Conservation (phyloP, 2,329 filamentous ascomycete species). For the Ceratocystis eucalypticola region DNA sequence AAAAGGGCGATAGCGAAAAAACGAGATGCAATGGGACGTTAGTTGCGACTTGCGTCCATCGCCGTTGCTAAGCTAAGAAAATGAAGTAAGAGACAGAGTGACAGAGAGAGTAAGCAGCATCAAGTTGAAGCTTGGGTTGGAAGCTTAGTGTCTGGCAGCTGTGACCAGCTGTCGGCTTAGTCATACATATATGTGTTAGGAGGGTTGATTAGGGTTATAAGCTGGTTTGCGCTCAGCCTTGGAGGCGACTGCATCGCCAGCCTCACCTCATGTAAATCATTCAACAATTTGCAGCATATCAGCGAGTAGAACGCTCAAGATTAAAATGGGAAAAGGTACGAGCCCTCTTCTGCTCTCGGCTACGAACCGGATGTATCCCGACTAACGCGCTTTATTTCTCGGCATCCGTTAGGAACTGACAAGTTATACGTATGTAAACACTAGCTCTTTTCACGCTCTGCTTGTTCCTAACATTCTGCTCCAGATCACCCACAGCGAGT, state of each 20-base stretch:
- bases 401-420: constrained; percentile 28
- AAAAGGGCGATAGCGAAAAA: background rate
- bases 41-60: background rate
- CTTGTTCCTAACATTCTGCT: background rate
- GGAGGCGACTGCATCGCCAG: background rate
- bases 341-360: too few species aligned
- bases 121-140: background rate
- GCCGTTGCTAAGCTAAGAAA: background rate
- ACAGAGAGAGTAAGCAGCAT: background rate
- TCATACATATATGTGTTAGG: background rate
- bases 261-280: background rate
- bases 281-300: background rate
- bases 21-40: background rate
- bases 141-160: background rate
- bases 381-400: constrained; percentile 3
- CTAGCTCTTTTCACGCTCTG: background rate
- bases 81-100: background rate
- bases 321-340: constrained; percentile 20
- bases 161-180: background rate
- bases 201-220: background rate
- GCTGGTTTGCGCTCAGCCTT: background rate
- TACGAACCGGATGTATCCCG: too few species aligned
- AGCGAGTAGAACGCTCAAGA: background rate
- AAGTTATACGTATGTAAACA: constrained; percentile 31
- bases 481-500: constrained; percentile 89